Base-by-base conservation (phyloP, 2,329 filamentous ascomycete genomes). In the Cordyceps cicadae region DNA sequence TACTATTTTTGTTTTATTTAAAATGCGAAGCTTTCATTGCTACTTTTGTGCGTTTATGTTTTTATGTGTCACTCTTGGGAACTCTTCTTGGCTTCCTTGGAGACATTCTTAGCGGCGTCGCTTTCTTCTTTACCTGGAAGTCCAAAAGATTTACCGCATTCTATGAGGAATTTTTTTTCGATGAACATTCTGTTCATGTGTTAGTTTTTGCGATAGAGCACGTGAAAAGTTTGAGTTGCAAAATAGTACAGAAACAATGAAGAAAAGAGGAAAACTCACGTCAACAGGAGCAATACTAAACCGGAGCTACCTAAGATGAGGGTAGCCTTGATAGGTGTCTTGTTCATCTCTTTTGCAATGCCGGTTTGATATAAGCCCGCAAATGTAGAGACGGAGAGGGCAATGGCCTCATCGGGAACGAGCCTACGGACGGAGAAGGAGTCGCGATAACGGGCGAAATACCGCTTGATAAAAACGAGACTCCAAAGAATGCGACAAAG, bases 401-500 rank as follows among this genome's bases (percentile, higher is more conserved):
- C 62, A 1, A 73, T 57, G 15, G 69, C 63, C 26, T 67, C 65
- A 2, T 64, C 63, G 0, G 74, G 73, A 6, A 75, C 48, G 0
- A 75, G 45, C 8, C 64, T 64, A 6, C 45, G 52, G 21, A 71
- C 59, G 3, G 65, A 64, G 49, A 75, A 68, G 12, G 63, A 59
- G 17, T 71, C 72, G 2, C 75, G 77, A 49, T 81, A 75, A 17
- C 69, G 70, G 5, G 61, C 67, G 63, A 95, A 86, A 70, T 86
- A 95, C 0, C 71, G 66, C 39, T 72, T 75, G 61, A 97, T 89
- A 70, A 96, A 99, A 50, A 71, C 69, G 19, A 77, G 74, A 68
- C 92, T 94, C 90, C 92, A 99, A 8, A 84, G 63, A 61, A 96
- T 95, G 63, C 94, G 84, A 67, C 93, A 84, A 0, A 77, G 75